These are phyloP conservation scores for Tolypocladium amazonense DNA, from an alignment of 2,329 filamentous ascomycete genomes.

Conservation along the genomic window DNA sequence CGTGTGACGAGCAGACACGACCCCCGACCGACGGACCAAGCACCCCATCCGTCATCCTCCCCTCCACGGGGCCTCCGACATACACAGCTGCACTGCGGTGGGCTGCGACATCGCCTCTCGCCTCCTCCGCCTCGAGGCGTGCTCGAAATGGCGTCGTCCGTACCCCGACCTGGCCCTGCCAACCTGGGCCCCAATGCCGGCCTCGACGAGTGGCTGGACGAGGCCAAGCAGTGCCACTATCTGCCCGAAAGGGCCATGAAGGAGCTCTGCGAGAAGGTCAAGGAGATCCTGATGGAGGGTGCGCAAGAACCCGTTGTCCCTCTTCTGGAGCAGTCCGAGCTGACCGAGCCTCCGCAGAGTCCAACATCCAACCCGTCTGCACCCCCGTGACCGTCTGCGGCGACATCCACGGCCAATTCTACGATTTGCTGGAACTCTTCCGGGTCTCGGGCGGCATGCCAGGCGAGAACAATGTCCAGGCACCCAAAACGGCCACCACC, in stretches of 20 bases:
- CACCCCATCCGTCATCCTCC: background rate
- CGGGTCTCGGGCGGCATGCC: slow-evolving; percentile 95
- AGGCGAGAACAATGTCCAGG: slow-evolving; percentile 61
- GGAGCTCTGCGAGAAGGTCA: slow-evolving; percentile 95
- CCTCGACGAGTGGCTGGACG: slow-evolving; percentile 91
- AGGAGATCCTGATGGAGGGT: slow-evolving; percentile 99
- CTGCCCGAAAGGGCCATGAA: slow-evolving; percentile 96
- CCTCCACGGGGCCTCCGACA: slow-evolving; percentile 6
- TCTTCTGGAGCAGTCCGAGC: background rate
- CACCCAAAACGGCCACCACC: slow-evolving; percentile 56
- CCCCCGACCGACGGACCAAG: background rate
- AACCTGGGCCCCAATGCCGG: slow-evolving; percentile 74
- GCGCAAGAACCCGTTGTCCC: slow-evolving; percentile 8
- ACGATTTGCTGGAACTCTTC: slow-evolving; percentile 94
- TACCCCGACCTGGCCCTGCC: slow-evolving; percentile 86
- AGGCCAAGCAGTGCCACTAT: slow-evolving; percentile 95
- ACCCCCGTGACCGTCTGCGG: slow-evolving; percentile 96
- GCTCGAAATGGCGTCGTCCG: slow-evolving; percentile 30
- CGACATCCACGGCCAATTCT: slow-evolving; percentile 98
- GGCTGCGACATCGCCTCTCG: slow-evolving; percentile 7
- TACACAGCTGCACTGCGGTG: slow-evolving; percentile 11
- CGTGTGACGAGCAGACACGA: slow-evolving; percentile 1
- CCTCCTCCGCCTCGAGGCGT: slow-evolving; percentile 12
- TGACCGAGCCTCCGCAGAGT: slow-evolving; percentile 47
- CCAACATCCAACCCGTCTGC: slow-evolving; percentile 95